These are phyloP conservation scores for Cryptococcus maquisensis DNA, from an alignment of 1,284 basidiomycete genomes.

Conservation along the genomic window DNA sequence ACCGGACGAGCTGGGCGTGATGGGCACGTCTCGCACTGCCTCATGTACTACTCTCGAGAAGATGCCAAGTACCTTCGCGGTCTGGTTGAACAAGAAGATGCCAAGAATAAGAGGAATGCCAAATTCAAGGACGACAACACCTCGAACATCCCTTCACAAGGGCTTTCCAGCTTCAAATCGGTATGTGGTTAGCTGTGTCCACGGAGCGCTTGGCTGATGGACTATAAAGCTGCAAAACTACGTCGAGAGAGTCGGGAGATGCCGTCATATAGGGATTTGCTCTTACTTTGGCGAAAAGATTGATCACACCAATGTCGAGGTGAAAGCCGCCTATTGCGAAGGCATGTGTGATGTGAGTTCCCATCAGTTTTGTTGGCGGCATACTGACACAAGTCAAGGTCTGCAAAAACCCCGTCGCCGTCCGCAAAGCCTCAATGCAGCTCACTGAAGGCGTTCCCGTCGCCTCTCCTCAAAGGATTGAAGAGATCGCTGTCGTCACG, in stretches of 20 bases:
- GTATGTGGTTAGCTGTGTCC: conserved; percentile 51
- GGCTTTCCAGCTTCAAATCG: conserved; percentile 58
- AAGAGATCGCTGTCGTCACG: neutral
- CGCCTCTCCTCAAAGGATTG: conserved; percentile 15
- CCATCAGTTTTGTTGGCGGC: neutral
- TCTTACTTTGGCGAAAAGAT: conserved; percentile 76
- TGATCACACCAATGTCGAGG: conserved; percentile 53
- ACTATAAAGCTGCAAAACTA: conserved; percentile 50
- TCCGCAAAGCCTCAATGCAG: conserved; percentile 14
- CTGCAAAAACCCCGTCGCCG: conserved; percentile 26
- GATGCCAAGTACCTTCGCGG: conserved; percentile 60
- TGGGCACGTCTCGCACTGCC: conserved; percentile 70
- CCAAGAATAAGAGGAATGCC: conserved; percentile 10
- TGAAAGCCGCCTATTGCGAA: conserved; percentile 61
- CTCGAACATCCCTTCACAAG: neutral
- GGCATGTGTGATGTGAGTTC: conserved; percentile 75
- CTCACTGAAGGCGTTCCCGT: conserved; percentile 29
- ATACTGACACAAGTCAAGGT: conserved; percentile 18
- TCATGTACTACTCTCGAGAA: conserved; percentile 77
- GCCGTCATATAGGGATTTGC: conserved; percentile 74
- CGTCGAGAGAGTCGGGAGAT: conserved; percentile 61
- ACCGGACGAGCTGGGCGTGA: conserved; percentile 83
- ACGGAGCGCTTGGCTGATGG: neutral
- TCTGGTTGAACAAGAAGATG: conserved; percentile 53
- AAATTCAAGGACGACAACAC: conserved; percentile 18